phyloP scores from a whole-genome alignment of 1,139 yeast species.

The Yamadazyma oceani region DNA sequence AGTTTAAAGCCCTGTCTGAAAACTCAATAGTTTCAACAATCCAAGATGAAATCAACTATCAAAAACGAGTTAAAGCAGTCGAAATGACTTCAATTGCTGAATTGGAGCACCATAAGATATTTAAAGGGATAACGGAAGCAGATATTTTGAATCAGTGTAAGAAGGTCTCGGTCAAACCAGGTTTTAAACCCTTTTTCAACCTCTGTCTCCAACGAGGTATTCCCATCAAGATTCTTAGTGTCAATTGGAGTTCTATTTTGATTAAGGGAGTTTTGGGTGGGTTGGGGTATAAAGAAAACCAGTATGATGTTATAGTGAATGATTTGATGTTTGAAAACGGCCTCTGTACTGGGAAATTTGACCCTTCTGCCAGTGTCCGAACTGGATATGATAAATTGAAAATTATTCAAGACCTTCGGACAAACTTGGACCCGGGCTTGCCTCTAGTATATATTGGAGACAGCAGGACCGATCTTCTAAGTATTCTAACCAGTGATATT shows the following conservation, averaged over 20 bases:
- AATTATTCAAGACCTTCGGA: slow-evolving; percentile 22
- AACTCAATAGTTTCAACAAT: slow-evolving; percentile 19
- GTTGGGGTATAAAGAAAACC: background rate
- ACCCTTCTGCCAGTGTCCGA: slow-evolving; percentile 29
- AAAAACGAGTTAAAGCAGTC: slow-evolving; percentile 42
- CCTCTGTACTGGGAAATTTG: slow-evolving; percentile 44
- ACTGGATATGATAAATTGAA: slow-evolving; percentile 59
- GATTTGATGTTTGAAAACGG: slow-evolving; percentile 45
- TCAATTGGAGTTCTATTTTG: slow-evolving; percentile 62
- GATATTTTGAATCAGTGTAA: slow-evolving; percentile 37
- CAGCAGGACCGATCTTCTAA: slow-evolving; percentile 60
- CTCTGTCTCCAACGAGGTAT: slow-evolving; percentile 21
- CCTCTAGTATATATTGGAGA: slow-evolving; percentile 58
- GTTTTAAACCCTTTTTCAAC: slow-evolving; percentile 41
- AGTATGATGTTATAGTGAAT: slow-evolving; percentile 41
- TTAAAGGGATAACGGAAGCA: slow-evolving; percentile 39
- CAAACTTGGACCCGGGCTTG: slow-evolving; percentile 16
- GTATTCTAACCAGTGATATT: slow-evolving; percentile 47
- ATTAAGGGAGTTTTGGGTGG: slow-evolving; percentile 40
- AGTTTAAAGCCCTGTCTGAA: slow-evolving; percentile 19
- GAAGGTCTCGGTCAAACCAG: slow-evolving; percentile 41
- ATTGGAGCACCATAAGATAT: slow-evolving; percentile 39
- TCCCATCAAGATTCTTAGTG: slow-evolving; percentile 53
- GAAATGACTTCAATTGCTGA: slow-evolving; percentile 54
- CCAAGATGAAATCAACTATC: slow-evolving; percentile 42